Base-by-base conservation (phyloP, 192 early-diverging fungal species). In the Umbelopsis sp. region DNA sequence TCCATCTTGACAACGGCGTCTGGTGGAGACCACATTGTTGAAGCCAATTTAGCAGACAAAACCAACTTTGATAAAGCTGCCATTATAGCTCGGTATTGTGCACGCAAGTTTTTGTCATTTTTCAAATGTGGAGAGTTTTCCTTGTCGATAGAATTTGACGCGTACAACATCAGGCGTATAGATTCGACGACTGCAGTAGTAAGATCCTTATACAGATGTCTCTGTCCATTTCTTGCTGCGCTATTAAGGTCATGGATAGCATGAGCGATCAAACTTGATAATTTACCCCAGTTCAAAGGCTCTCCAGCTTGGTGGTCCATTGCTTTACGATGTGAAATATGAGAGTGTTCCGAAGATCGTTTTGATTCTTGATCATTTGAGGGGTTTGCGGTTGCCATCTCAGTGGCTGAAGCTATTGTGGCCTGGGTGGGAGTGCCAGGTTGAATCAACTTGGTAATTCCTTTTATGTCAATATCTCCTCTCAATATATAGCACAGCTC, bases 11-110 rank as follows among this genome's bases (percentile, higher is more conserved):
- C 71, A n/a, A 88, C 80, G 5, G 90, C 84, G 64, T 93, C 89
- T 0, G 93, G 92, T 18, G 91, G 87, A 41, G 92, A 89, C 89
- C 90, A 94, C 41, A 91, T 79, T 2, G 88, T 87, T 20, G 87
- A 77, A 16, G 68, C 91, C 2, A 89, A 76, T 71, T 93, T 91
- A 20, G 91, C 86, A 16, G 90, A 84, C 22, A 94, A 79, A n/a
- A 89, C 80, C 61, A 95, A 77, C 33, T 91, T 91, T 52, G 91
- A 90, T 15, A 95, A 74, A 5, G 89, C 74, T 35, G 82, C 82
- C 72, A 90, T 85, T 25, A 95, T 87, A 20, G 85, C 85, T 4
- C 80, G 78, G 47, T 75, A 69, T 30, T 66, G 65, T 21, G 49
- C 45, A 8, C 69, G 68, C 4, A 75, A 44, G 9, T 46, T 50